These are phyloP conservation scores for Castanea sativa DNA, from an alignment of 306 rosid species.

Conservation along the genomic window DNA sequence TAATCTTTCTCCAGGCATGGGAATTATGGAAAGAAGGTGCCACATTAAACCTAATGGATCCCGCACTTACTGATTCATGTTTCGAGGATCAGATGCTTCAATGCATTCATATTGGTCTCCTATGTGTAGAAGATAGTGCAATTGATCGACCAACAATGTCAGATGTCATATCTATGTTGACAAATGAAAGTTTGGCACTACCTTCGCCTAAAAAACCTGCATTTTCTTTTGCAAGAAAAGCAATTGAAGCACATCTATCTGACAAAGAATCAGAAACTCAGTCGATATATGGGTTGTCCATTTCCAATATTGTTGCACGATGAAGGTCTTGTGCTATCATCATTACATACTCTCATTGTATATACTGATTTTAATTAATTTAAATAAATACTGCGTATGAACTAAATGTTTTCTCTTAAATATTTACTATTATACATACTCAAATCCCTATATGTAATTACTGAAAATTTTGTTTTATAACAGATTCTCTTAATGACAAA, in stretches of 20 bases:
- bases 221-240: not conserved
- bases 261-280: too few relatives aligned
- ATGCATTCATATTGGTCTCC: constrained; percentile 16
- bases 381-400: too few relatives aligned
- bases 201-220: constrained; percentile 10
- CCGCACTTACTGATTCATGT: constrained; percentile 1
- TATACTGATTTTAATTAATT: too few relatives aligned
- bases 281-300: not conserved
- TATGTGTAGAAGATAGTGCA: constrained; percentile 12
- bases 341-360: too few relatives aligned
- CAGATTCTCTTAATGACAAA: too few relatives aligned
- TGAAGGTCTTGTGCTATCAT: not conserved
- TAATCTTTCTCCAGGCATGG: constrained; percentile 19
- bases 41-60: not conserved
- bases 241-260: too few relatives aligned
- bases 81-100: not conserved
- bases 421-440: too few relatives aligned
- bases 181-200: not conserved
- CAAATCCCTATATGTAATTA: too few relatives aligned
- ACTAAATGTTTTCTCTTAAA: too few relatives aligned
- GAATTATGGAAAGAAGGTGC: constrained; percentile 13
- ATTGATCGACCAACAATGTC: constrained; percentile 12
- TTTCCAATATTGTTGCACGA: constrained; percentile 9
- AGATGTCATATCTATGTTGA: constrained; percentile 11
- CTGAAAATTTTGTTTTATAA: too few relatives aligned